Percentiles rank a stretch among this genome's conserved stretches.
Conservation (phyloP, 2,329 filamentous ascomycete genomes). For the Calonectria montana region DNA sequence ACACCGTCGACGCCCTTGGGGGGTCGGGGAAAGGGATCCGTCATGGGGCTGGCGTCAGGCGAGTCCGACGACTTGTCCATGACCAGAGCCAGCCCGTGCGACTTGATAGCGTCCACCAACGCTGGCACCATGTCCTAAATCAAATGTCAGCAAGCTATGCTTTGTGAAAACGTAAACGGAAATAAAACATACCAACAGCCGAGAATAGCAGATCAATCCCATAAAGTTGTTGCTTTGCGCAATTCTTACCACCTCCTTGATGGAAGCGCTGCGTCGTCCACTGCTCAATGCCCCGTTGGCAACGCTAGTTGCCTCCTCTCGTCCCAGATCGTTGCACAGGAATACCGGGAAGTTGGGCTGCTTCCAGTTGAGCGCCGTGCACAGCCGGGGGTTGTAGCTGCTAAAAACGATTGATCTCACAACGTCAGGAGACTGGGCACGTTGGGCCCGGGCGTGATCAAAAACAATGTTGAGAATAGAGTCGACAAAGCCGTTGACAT, state of each 20-base stretch:
- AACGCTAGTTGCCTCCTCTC: conserved; percentile 59
- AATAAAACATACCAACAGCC: conserved; percentile 76
- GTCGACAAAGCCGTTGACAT: conserved; percentile 90
- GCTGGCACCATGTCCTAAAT: conserved; percentile 89
- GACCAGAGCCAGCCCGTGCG: conserved; percentile 90
- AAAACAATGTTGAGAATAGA: conserved; percentile 87
- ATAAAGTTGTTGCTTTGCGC: conserved; percentile 98
- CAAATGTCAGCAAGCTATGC: background rate
- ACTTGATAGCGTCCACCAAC: conserved; percentile 92
- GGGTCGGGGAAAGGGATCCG: conserved; percentile 68
- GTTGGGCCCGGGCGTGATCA: conserved; percentile 81
- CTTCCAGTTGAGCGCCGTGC: conserved; percentile 98
- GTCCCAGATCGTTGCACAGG: conserved; percentile 90
- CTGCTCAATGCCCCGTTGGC: conserved; percentile 60
- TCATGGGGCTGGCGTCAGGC: conserved; percentile 52
- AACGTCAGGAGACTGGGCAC: conserved; percentile 73
- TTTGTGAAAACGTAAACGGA: background rate
- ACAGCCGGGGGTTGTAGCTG: conserved; percentile 90
- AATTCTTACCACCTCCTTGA: conserved; percentile 94
- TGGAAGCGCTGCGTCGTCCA: conserved; percentile 81
- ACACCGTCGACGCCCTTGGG: conserved; percentile 90
- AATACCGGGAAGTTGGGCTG: conserved; percentile 98
- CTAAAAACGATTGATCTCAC: conserved; percentile 93
- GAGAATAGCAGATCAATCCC: conserved; percentile 91
- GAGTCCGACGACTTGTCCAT: conserved; percentile 81